These are phyloP conservation scores for Scedosporium aurantiacum DNA, from an alignment of 2,329 filamentous ascomycete genomes.

Conservation along the genomic window DNA sequence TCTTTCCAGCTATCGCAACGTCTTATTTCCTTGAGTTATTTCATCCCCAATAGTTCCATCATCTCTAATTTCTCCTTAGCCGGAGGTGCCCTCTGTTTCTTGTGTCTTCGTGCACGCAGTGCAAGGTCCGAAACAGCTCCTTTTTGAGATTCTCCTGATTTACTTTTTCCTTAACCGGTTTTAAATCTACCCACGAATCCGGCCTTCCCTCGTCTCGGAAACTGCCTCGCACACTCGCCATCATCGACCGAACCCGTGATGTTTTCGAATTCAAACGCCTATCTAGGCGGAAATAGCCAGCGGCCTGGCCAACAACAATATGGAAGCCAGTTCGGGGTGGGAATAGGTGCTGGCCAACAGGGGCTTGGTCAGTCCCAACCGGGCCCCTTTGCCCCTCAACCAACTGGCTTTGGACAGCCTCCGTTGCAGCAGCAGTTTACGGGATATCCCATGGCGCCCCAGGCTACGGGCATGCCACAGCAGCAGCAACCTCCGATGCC, in stretches of 20 bases:
- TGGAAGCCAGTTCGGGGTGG: slow-evolving; percentile 37
- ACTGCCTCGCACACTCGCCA: neutral
- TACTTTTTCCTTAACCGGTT: neutral
- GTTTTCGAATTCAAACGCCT: slow-evolving; percentile 86
- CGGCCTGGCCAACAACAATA: slow-evolving; percentile 55
- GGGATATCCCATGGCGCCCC: slow-evolving; percentile 43
- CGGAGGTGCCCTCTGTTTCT: neutral
- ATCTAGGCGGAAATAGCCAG: slow-evolving; percentile 66
- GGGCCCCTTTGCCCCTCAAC: slow-evolving; percentile 45
- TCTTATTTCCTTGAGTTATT: slow-evolving; percentile 3
- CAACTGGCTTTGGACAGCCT: slow-evolving; percentile 40
- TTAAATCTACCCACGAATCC: neutral
- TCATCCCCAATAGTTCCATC: neutral
- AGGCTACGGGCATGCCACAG: slow-evolving; percentile 34
- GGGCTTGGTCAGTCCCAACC: slow-evolving; percentile 36
- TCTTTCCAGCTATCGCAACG: neutral
- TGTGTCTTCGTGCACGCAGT: neutral
- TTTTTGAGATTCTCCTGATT: neutral
- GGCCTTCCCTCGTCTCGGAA: neutral
- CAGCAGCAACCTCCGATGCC: slow-evolving; percentile 47
- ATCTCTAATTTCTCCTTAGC: neutral
- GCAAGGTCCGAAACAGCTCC: neutral
- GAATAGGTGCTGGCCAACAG: slow-evolving; percentile 30
- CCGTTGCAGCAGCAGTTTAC: slow-evolving; percentile 48
- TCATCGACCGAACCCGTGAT: slow-evolving; percentile 34